phyloP scores from a whole-genome alignment of 2,329 filamentous ascomycete genomes.

The Microdochium bolleyi region DNA sequence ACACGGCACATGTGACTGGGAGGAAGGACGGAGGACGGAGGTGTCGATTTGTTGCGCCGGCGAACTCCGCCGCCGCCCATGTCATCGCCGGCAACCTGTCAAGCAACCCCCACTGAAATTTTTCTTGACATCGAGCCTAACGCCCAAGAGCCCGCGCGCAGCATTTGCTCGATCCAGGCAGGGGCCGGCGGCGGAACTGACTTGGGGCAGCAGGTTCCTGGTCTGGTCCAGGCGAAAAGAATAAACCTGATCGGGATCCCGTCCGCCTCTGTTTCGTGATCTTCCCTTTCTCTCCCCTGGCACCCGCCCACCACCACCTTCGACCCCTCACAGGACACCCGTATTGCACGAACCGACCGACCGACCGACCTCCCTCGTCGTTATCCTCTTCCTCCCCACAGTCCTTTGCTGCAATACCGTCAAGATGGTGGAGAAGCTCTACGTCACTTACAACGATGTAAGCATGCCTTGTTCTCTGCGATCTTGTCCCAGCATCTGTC shows the following conservation, averaged over 20 bases:
- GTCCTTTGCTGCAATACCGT: not conserved
- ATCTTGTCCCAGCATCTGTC: conserved; percentile 2
- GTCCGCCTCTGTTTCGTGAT: not conserved
- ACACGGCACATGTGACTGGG: too few species aligned
- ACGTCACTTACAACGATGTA: conserved; percentile 90
- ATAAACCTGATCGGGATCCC: too few species aligned
- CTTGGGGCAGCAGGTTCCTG: too few species aligned
- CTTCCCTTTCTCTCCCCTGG: not conserved
- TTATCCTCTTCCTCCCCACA: not conserved
- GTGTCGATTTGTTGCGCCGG: too few species aligned
- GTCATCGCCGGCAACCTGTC: not conserved
- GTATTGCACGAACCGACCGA: not conserved
- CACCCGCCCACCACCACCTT: not conserved
- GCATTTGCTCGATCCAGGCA: too few species aligned
- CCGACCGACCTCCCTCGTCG: not conserved
- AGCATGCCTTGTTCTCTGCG: conserved; percentile 21
- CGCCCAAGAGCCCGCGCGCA: too few species aligned
- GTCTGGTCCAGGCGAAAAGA: too few species aligned
- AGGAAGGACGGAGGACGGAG: too few species aligned
- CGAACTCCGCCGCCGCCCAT: too few species aligned
- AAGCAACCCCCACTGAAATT: not conserved
- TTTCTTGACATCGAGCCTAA: not conserved
- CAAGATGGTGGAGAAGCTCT: conserved; percentile 72
- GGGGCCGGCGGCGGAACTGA: too few species aligned
- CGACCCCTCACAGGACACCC: not conserved